A percentile compares a stretch with the other conserved stretches of the same genome.
Evolutionary conservation across 495 filamentous ascomycete genomes (phyloP).

Genomic region (Neurospora sp.): DNA sequence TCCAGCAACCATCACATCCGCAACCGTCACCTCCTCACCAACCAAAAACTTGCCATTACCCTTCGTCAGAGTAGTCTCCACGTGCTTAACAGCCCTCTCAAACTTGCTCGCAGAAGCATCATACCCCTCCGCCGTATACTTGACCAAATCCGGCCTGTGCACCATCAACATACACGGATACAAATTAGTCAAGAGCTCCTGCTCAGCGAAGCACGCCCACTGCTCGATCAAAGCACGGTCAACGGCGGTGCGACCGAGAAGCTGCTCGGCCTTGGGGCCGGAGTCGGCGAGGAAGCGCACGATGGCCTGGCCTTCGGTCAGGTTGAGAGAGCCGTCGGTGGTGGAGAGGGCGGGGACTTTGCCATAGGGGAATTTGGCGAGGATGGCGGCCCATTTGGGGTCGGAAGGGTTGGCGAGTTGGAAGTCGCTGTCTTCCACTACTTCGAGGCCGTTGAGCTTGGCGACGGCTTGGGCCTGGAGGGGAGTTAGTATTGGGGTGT

Average conservation of each 20-base stretch:
- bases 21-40: constrained; percentile 41
- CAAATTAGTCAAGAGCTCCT: constrained; percentile 30
- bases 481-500: background rate
- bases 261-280: constrained; percentile 41
- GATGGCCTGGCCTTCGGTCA: constrained; percentile 49
- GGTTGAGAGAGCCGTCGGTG: constrained; percentile 36
- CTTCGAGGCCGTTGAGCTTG: constrained; percentile 41
- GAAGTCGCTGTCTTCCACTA: constrained; percentile 34
- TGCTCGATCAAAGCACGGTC: constrained; percentile 39
- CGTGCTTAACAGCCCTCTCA: constrained; percentile 23
- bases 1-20: constrained; percentile 41
- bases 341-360: constrained; percentile 50
- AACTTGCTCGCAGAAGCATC: constrained; percentile 15
- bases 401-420: constrained; percentile 29
- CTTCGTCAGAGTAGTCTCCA: constrained; percentile 34
- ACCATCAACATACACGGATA: constrained; percentile 22
- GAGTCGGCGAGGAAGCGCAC: constrained; percentile 42
- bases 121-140: constrained; percentile 30
- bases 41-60: constrained; percentile 36
- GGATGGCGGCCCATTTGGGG: constrained; percentile 30
- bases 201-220: constrained; percentile 41
- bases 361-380: constrained; percentile 52
- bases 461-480: constrained; percentile 40
- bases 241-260: constrained; percentile 37
- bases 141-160: constrained; percentile 9